phyloP scores from a whole-genome alignment of 768 basidiomycete species.

The Kondoa malvinella region DNA sequence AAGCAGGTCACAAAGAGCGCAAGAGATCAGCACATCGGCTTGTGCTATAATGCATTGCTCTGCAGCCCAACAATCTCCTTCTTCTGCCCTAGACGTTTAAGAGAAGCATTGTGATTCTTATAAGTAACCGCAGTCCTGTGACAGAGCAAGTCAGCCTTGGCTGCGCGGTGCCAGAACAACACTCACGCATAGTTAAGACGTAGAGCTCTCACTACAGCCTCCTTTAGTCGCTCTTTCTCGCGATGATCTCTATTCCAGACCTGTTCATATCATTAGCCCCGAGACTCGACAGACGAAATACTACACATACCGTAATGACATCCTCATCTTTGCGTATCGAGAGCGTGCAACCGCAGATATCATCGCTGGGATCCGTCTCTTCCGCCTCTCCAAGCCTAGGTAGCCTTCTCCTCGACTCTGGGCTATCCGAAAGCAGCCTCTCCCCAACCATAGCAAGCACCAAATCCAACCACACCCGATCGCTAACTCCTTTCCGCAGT shows the following conservation, averaged over 20 bases:
- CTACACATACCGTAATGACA: background rate
- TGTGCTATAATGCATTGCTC: background rate
- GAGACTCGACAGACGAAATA: background rate
- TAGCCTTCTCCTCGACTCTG: background rate
- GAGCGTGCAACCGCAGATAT: background rate
- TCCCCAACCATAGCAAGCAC: background rate
- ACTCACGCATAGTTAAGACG: background rate
- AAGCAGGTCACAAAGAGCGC: background rate
- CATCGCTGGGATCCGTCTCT: background rate
- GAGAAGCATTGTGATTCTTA: background rate
- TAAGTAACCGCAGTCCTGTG: background rate
- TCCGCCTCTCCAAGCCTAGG: background rate
- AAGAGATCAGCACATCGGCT: background rate
- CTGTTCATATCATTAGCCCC: background rate
- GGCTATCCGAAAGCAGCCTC: background rate
- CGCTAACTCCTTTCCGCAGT: background rate
- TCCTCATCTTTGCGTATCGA: background rate
- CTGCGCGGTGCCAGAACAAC: background rate
- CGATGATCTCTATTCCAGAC: background rate
- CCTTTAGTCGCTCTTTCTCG: background rate
- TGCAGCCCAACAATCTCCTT: background rate
- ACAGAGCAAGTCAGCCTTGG: background rate
- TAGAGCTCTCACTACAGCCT: background rate
- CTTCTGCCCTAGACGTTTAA: background rate
- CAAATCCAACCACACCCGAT: background rate